Percentiles rank a stretch among this genome's conserved stretches.
These are phyloP conservation scores for Trichoderma gamsii DNA, from an alignment of 495 filamentous ascomycete genomes.

Conservation along the genomic window DNA sequence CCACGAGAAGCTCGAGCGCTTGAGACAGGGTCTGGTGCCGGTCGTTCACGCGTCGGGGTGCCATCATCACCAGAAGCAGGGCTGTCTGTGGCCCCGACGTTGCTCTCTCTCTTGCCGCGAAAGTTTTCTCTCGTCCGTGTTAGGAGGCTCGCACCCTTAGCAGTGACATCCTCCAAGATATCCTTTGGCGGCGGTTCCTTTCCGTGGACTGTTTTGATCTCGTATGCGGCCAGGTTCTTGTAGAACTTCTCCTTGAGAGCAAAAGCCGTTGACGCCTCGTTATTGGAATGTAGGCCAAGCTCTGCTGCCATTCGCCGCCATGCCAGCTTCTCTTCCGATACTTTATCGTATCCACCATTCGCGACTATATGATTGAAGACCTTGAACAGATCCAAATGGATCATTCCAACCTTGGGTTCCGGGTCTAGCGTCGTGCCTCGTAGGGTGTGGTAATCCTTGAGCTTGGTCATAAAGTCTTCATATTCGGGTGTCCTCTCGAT, in stretches of 20 bases:
- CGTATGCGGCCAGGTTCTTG: slow-evolving; percentile 75
- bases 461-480: slow-evolving; percentile 60
- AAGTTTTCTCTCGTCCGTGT: slow-evolving; percentile 75
- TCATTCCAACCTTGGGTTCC: slow-evolving; percentile 65
- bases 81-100: slow-evolving; percentile 34
- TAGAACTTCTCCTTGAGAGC: slow-evolving; percentile 76
- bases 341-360: slow-evolving; percentile 73
- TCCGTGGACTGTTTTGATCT: slow-evolving; percentile 63
- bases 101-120: slow-evolving; percentile 33
- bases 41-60: slow-evolving; percentile 58
- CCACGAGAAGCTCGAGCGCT: slow-evolving; percentile 58
- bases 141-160: slow-evolving; percentile 67
- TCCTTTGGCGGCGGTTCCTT: slow-evolving; percentile 75
- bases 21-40: slow-evolving; percentile 54
- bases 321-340: slow-evolving; percentile 70
- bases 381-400: slow-evolving; percentile 62
- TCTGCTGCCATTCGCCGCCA: slow-evolving; percentile 68
- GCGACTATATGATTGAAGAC: slow-evolving; percentile 64
- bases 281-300: slow-evolving; percentile 53
- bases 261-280: slow-evolving; percentile 67
- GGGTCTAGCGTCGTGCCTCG: slow-evolving; percentile 66
- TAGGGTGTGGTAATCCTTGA: slow-evolving; percentile 60
- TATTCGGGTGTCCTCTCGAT: slow-evolving; percentile 56
- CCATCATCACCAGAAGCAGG: slow-evolving; percentile 53
- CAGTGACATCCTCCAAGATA: slow-evolving; percentile 69